These are phyloP conservation scores for Penicillium capsulatum DNA, from an alignment of 2,329 filamentous ascomycete genomes.

Conservation along the genomic window DNA sequence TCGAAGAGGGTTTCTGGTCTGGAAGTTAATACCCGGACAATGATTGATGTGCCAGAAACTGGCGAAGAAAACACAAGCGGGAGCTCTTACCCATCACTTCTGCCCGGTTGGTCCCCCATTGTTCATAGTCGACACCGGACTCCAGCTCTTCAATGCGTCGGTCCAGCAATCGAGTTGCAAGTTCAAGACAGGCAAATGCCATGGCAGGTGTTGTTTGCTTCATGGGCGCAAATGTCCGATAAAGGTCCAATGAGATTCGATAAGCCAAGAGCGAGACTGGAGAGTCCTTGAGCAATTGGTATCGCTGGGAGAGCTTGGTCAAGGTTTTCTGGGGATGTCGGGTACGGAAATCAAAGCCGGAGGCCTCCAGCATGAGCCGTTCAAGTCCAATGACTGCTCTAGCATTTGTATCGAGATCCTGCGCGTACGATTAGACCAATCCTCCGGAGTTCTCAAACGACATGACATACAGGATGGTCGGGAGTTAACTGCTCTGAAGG, in stretches of 20 bases:
- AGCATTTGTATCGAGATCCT: slow-evolving; percentile 76
- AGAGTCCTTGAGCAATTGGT: slow-evolving; percentile 49
- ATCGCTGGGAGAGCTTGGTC: slow-evolving; percentile 67
- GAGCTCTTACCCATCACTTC: slow-evolving; percentile 45
- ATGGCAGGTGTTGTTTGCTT: slow-evolving; percentile 86
- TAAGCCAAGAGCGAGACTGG: slow-evolving; percentile 66
- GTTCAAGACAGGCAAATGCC: slow-evolving; percentile 75
- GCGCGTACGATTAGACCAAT: neutral
- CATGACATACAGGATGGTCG: slow-evolving; percentile 68
- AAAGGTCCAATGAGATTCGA: slow-evolving; percentile 80
- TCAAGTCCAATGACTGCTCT: slow-evolving; percentile 85
- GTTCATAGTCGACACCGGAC: slow-evolving; percentile 48
- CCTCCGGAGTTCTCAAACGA: neutral
- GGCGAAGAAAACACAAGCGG: slow-evolving; percentile 42
- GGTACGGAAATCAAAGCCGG: slow-evolving; percentile 89
- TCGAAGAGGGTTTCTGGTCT: slow-evolving; percentile 77
- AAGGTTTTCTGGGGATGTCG: slow-evolving; percentile 82
- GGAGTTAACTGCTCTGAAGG: slow-evolving; percentile 65
- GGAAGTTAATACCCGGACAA: neutral
- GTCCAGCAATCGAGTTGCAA: slow-evolving; percentile 66
- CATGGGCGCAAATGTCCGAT: slow-evolving; percentile 86
- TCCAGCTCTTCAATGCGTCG: slow-evolving; percentile 51
- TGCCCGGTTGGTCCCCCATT: slow-evolving; percentile 44
- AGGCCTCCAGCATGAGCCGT: slow-evolving; percentile 84
- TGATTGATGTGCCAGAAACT: slow-evolving; percentile 31